Evolutionary conservation across 2,329 filamentous ascomycete genomes (phyloP).

Genomic region (Diplodia seriata): DNA sequence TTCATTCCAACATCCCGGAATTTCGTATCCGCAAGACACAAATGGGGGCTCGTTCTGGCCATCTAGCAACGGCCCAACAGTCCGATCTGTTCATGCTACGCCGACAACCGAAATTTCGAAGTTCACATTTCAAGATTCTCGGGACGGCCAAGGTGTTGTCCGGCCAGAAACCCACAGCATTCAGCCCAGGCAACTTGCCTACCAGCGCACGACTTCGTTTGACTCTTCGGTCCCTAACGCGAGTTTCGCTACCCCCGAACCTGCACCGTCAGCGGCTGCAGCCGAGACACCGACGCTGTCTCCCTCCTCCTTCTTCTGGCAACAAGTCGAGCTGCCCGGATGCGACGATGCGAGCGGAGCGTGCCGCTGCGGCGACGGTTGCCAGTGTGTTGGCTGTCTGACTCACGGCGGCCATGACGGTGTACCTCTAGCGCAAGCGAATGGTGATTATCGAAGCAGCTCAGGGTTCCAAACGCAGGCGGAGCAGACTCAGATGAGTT

Average conservation of each 20-base stretch:
- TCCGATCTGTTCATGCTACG: slow-evolving; percentile 34
- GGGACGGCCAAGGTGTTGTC: not conserved
- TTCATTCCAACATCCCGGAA: slow-evolving; percentile 9
- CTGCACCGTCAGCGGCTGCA: slow-evolving; percentile 25
- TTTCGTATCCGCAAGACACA: slow-evolving; percentile 20
- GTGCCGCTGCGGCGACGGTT: slow-evolving; percentile 61
- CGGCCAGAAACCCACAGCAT: not conserved
- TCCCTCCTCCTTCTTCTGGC: slow-evolving; percentile 48
- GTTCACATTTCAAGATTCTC: slow-evolving; percentile 32
- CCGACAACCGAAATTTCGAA: slow-evolving; percentile 36
- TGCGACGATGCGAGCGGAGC: slow-evolving; percentile 59
- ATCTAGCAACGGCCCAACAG: not conserved
- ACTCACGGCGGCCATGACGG: slow-evolving; percentile 60
- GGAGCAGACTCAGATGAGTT: slow-evolving; percentile 11
- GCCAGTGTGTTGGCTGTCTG: slow-evolving; percentile 60
- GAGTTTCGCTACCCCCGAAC: slow-evolving; percentile 5
- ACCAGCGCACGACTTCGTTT: not conserved
- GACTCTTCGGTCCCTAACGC: slow-evolving; percentile 7
- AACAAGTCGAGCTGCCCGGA: slow-evolving; percentile 46
- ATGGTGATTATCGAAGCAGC: not conserved
- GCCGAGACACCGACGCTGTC: slow-evolving; percentile 42
- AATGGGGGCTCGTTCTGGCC: slow-evolving; percentile 16
- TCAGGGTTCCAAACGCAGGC: slow-evolving; percentile 1
- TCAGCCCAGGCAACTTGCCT: not conserved
- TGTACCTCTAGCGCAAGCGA: slow-evolving; percentile 41